A percentile compares a stretch with the other conserved stretches of the same genome.
Evolutionary conservation across 225 moss, liverwort and hornwort species (phyloP).

Genomic region (Marchantia polymorpha): DNA sequence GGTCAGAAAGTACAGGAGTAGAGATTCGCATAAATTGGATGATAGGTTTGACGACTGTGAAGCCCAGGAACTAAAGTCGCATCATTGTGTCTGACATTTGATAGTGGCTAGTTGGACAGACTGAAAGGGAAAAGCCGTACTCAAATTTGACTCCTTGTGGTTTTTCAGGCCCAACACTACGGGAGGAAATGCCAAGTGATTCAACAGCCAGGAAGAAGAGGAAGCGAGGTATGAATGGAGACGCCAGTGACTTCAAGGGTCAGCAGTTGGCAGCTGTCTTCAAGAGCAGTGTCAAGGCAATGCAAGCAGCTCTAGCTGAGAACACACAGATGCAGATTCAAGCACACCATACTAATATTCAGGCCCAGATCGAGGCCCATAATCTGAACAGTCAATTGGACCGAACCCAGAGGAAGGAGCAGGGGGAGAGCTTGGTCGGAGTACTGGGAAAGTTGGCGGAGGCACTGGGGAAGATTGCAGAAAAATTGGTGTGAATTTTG

Average conservation of each 20-base stretch:
- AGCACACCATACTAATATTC: conserved; percentile 33
- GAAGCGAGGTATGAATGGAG: conserved; percentile 34
- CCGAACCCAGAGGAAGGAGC: conserved; percentile 36
- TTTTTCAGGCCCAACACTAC: conserved; percentile 29
- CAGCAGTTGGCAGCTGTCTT: conserved; percentile 39
- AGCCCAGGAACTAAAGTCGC: too few relatives aligned
- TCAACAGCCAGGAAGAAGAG: conserved; percentile 46
- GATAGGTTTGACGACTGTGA: too few relatives aligned
- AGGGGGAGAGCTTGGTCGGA: conserved; percentile 32
- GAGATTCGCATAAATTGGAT: too few relatives aligned
- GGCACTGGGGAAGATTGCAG: conserved; percentile 34
- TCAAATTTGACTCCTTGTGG: conserved; percentile 21
- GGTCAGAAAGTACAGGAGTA: too few relatives aligned
- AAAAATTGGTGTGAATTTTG: conserved; percentile 32
- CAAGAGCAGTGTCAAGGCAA: conserved; percentile 41
- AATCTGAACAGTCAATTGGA: conserved; percentile 43
- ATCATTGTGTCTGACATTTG: too few relatives aligned
- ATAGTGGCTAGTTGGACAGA: background rate
- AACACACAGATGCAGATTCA: conserved; percentile 41
- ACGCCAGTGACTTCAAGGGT: conserved; percentile 26
- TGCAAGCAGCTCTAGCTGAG: conserved; percentile 41
- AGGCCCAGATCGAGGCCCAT: conserved; percentile 43
- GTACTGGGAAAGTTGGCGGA: conserved; percentile 36
- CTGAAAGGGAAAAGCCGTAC: background rate
- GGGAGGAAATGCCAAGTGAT: conserved; percentile 45